phyloP scores from a whole-genome alignment of 768 basidiomycete species.

The Auriscalpium vulgare region DNA sequence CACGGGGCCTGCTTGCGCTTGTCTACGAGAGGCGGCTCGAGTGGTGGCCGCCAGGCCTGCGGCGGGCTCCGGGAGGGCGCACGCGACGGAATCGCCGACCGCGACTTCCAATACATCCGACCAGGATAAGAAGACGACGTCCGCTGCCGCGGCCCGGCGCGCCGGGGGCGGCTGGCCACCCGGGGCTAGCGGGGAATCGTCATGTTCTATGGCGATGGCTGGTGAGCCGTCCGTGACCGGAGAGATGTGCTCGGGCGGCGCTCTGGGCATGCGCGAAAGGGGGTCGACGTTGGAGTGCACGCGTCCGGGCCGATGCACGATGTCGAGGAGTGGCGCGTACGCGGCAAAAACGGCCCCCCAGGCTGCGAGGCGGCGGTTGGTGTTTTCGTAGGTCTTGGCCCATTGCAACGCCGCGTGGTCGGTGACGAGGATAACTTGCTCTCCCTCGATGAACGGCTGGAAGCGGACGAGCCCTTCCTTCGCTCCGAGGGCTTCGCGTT shows the following conservation, averaged over 20 bases:
- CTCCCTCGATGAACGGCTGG: constrained; percentile 20
- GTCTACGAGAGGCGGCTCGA: too few species aligned
- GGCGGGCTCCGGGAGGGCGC: too few species aligned
- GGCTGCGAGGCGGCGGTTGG: constrained; percentile 27
- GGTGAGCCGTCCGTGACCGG: not conserved
- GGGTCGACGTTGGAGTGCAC: constrained; percentile 36
- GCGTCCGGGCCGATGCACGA: constrained; percentile 30
- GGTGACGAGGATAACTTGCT: constrained; percentile 14
- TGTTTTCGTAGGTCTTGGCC: constrained; percentile 30
- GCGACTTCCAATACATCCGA: not conserved
- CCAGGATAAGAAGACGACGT: not conserved
- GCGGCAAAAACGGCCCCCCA: constrained; percentile 31
- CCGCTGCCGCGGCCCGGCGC: not conserved
- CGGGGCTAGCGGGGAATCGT: not conserved
- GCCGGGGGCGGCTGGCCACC: not conserved
- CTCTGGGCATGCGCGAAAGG: constrained; percentile 24
- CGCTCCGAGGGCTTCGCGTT: constrained; percentile 17
- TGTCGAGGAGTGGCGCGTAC: constrained; percentile 24
- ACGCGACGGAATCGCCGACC: too few species aligned
- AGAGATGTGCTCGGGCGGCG: constrained; percentile 12
- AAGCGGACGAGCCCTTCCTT: constrained; percentile 20
- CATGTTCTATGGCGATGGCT: not conserved
- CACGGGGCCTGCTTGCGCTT: too few species aligned
- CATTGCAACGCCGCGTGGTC: constrained; percentile 26
- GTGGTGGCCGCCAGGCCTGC: too few species aligned